A percentile compares a stretch with the other conserved stretches of the same genome.
Conservation (phyloP, 768 basidiomycete species). For the Rhizopogon sp. region DNA sequence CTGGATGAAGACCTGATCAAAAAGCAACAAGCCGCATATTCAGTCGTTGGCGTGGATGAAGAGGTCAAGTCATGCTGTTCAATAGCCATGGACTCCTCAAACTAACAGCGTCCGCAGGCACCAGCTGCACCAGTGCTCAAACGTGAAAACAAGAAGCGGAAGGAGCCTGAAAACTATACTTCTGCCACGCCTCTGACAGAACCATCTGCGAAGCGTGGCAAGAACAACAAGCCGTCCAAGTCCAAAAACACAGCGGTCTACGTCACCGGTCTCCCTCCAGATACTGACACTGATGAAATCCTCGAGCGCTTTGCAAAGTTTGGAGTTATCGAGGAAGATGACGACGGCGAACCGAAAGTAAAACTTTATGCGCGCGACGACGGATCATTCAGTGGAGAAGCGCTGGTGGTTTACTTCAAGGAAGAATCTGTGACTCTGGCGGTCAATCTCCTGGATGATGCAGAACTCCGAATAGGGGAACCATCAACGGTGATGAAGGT, state of each 20-base stretch:
- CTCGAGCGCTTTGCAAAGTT: slow-evolving; percentile 86
- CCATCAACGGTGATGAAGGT: slow-evolving; percentile 69
- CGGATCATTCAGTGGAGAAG: slow-evolving; percentile 90
- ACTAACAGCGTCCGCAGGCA: slow-evolving; percentile 42
- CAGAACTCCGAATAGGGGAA: slow-evolving; percentile 83
- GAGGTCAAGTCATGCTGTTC: slow-evolving; percentile 47
- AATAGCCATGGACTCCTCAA: slow-evolving; percentile 12
- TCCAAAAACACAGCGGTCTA: slow-evolving; percentile 94
- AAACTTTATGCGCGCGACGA: slow-evolving; percentile 92
- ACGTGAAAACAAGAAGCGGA: slow-evolving; percentile 77
- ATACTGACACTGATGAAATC: slow-evolving; percentile 71
- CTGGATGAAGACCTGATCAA: slow-evolving; percentile 83
- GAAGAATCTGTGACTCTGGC: slow-evolving; percentile 92
- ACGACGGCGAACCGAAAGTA: slow-evolving; percentile 86
- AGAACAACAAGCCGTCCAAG: slow-evolving; percentile 47
- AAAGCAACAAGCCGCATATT: slow-evolving; percentile 94
- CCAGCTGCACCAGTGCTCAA: slow-evolving; percentile 84
- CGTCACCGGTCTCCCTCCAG: slow-evolving; percentile 76
- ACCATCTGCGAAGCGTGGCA: slow-evolving; percentile 65
- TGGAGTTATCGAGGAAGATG: slow-evolving; percentile 90
- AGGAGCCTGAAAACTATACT: slow-evolving; percentile 68
- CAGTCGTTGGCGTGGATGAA: slow-evolving; percentile 91
- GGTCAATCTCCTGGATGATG: slow-evolving; percentile 82
- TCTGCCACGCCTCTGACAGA: slow-evolving; percentile 45
- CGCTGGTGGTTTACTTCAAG: slow-evolving; percentile 94